phyloP scores from a whole-genome alignment of 208 protist species.

The Trypanosoma congolense region DNA sequence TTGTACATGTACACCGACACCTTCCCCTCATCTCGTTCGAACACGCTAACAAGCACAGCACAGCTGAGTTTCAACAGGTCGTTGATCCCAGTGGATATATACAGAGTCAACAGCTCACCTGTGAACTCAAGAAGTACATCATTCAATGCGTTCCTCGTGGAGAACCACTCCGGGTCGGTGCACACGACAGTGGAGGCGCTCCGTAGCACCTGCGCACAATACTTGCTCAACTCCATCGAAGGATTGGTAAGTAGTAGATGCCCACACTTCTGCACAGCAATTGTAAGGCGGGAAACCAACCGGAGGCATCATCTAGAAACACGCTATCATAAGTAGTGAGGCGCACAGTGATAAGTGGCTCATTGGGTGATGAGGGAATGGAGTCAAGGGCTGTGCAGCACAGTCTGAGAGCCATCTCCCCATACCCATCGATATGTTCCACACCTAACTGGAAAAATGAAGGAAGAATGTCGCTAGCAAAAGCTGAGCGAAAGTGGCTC shows the following conservation, averaged over 20 bases:
- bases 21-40: constrained; percentile 59
- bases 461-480: constrained; percentile 52
- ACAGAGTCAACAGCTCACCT: constrained; percentile 21
- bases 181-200: constrained; percentile 51
- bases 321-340: constrained; percentile 47
- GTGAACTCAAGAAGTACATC: constrained; percentile 44
- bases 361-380: constrained; percentile 10
- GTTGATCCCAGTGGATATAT: constrained; percentile 15
- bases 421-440: constrained; percentile 19
- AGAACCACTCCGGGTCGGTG: constrained; percentile 46
- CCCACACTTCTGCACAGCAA: constrained; percentile 40
- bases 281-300: constrained; percentile 51
- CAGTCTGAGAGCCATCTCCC: constrained; percentile 36
- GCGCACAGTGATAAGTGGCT: constrained; percentile 26
- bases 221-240: constrained; percentile 20
- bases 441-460: constrained; percentile 55
- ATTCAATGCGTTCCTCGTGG: constrained; percentile 27
- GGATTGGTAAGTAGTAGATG: constrained; percentile 38
- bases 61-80: constrained; percentile 54
- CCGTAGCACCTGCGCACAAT: constrained; percentile 48
- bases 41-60: constrained; percentile 67
- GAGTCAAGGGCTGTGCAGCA: constrained; percentile 61
- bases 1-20: constrained; percentile 41
- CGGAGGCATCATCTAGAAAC: constrained; percentile 40
- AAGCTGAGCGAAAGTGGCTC: constrained; percentile 33